Conservation (phyloP, 192 early-diverging fungal species). For the Coemansia sp. region DNA sequence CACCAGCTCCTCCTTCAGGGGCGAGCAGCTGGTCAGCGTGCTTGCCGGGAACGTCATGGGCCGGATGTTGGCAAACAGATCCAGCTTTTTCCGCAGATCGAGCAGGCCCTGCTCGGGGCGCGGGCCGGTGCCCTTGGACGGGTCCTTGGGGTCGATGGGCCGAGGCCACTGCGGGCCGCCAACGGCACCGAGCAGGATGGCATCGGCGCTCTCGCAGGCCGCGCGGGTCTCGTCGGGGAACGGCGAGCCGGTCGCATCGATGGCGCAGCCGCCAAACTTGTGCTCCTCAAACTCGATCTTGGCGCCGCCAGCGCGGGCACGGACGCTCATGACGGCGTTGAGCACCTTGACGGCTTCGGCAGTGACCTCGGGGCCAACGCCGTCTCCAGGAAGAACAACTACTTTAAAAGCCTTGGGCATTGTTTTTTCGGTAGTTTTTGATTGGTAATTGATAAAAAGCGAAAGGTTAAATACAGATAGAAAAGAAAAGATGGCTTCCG, state of each 20-base stretch:
- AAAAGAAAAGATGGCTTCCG: no score
- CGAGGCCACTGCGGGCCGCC: constrained; percentile 95
- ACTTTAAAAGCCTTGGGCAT: constrained; percentile 57
- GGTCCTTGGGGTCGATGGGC: constrained; percentile 62
- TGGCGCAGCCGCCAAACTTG: constrained; percentile 87
- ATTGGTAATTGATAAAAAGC: no score
- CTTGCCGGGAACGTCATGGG: constrained; percentile 91
- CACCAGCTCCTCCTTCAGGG: constrained; percentile 87
- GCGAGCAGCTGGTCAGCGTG: constrained; percentile 76
- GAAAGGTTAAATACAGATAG: no score
- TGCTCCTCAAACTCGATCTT: constrained; percentile 72
- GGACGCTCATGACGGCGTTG: constrained; percentile 66
- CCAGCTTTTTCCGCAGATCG: constrained; percentile 85
- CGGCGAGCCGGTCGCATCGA: constrained; percentile 85
- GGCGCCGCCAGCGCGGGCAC: constrained; percentile 58
- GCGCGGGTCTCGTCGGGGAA: constrained; percentile 80
- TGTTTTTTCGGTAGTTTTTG: not conserved
- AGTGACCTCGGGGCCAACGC: constrained; percentile 94
- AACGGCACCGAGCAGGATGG: constrained; percentile 95
- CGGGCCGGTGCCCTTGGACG: constrained; percentile 67
- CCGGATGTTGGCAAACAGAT: constrained; percentile 95
- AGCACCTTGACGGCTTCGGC: constrained; percentile 88
- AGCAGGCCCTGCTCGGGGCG: constrained; percentile 94
- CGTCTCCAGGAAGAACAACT: constrained; percentile 88
- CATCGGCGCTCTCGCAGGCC: constrained; percentile 77